A percentile compares a stretch with the other conserved stretches of the same genome.
Evolutionary conservation across 768 basidiomycete species (phyloP).

Genomic region (Xerocomellus dryophilus): DNA sequence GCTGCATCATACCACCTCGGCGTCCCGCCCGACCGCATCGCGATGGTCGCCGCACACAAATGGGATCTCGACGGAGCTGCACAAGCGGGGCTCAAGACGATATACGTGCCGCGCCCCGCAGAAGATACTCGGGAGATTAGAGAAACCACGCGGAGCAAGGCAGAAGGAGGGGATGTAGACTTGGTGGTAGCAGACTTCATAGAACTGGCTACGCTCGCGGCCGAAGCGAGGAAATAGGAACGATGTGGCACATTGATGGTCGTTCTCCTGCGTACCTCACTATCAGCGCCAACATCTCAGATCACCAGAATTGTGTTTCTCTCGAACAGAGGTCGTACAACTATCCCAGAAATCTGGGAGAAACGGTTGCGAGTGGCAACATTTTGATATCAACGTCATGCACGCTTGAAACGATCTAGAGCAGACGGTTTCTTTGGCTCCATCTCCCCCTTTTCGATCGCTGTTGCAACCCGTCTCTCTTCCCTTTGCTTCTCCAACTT

Average conservation of each 20-base stretch:
- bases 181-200: slow-evolving; percentile 49
- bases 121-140: slow-evolving; percentile 38
- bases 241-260: too few species aligned
- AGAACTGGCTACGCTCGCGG: slow-evolving; percentile 41
- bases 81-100: slow-evolving; percentile 50
- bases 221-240: slow-evolving; percentile 10
- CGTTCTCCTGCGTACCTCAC: neutral
- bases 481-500: slow-evolving; percentile 61
- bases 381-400: slow-evolving; percentile 10
- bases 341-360: neutral
- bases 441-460: slow-evolving; percentile 33
- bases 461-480: slow-evolving; percentile 37
- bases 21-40: slow-evolving; percentile 44
- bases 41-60: slow-evolving; percentile 65
- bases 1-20: slow-evolving; percentile 48
- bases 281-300: too few species aligned
- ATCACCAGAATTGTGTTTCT: neutral
- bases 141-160: slow-evolving; percentile 40
- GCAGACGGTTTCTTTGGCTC: slow-evolving; percentile 34
- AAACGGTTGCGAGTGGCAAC: neutral
- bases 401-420: slow-evolving; percentile 34
- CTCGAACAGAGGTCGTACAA: neutral
- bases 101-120: slow-evolving; percentile 52
- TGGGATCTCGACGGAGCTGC: slow-evolving; percentile 56
- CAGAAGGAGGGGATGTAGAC: slow-evolving; percentile 59